These are phyloP conservation scores for Mycena pura DNA, from an alignment of 768 basidiomycete species.

Conservation along the genomic window DNA sequence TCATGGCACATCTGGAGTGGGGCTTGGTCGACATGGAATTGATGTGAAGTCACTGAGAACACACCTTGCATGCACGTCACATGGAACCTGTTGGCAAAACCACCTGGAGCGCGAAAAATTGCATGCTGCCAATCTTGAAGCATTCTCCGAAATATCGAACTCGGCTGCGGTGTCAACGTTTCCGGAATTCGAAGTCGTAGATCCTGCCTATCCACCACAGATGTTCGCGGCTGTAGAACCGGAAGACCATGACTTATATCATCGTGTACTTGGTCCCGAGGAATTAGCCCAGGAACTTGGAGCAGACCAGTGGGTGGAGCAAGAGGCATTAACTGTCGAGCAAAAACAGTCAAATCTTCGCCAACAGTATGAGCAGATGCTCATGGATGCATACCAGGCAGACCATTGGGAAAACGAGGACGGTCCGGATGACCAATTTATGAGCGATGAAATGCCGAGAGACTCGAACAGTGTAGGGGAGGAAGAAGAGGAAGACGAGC, in stretches of 20 bases:
- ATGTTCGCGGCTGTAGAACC: background rate
- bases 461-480: background rate
- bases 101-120: background rate
- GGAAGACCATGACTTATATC: background rate
- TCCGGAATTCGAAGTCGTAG: background rate
- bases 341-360: slow-evolving; percentile 10
- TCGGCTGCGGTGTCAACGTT: background rate
- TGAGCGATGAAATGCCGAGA: background rate
- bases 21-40: background rate
- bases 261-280: background rate
- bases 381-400: background rate
- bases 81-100: background rate
- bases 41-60: background rate
- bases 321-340: background rate
- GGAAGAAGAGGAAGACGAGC: background rate
- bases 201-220: background rate
- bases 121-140: background rate
- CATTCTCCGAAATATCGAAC: background rate
- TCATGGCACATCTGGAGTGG: background rate
- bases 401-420: slow-evolving; percentile 1
- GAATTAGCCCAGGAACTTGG: slow-evolving; percentile 2
- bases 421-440: background rate
- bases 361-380: slow-evolving; percentile 6
- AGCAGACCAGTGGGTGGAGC: background rate
- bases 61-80: background rate